phyloP scores from a whole-genome alignment of 2,329 filamentous ascomycete genomes.

The Xylariaceae sp. region DNA sequence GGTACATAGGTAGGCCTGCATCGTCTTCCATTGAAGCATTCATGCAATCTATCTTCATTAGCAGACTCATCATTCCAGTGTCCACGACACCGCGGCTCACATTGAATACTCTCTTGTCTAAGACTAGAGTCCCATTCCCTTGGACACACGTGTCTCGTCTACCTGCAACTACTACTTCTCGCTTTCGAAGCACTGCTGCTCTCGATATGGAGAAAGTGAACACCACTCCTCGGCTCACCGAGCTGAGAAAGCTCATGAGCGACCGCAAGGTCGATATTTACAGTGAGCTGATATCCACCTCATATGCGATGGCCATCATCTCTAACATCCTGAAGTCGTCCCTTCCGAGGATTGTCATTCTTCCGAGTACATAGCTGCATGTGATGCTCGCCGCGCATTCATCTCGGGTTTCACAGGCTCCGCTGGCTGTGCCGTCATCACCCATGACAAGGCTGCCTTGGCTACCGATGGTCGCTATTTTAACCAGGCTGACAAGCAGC shows the following conservation, averaged over 20 bases:
- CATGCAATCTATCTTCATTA: too few relatives aligned
- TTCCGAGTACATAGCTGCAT: slow-evolving; percentile 97
- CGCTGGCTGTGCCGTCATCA: slow-evolving; percentile 87
- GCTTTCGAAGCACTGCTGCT: slow-evolving; percentile 22
- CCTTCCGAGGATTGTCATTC: slow-evolving; percentile 97
- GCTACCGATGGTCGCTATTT: slow-evolving; percentile 97
- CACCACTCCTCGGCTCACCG: slow-evolving; percentile 70
- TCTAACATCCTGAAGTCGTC: slow-evolving; percentile 58
- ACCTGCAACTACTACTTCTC: slow-evolving; percentile 12
- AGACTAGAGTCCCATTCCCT: neutral
- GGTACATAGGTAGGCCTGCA: too few relatives aligned
- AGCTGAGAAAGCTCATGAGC: slow-evolving; percentile 82
- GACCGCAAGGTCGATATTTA: slow-evolving; percentile 86
- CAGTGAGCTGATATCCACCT: slow-evolving; percentile 59
- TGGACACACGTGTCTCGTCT: slow-evolving; percentile 6
- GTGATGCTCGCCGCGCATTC: slow-evolving; percentile 84
- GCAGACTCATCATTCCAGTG: too few relatives aligned
- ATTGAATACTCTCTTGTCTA: slow-evolving; percentile 4
- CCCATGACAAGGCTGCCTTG: slow-evolving; percentile 78
- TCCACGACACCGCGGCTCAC: slow-evolving; percentile 6
- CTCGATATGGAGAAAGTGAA: slow-evolving; percentile 70
- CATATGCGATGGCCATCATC: slow-evolving; percentile 11
- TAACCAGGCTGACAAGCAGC: slow-evolving; percentile 88
- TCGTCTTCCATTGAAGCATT: too few relatives aligned
- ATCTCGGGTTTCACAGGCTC: slow-evolving; percentile 95